Percentiles rank a stretch among this genome's conserved stretches.
phyloP scores from a whole-genome alignment of 257 asterid species.

The Penstemon davidsonii region DNA sequence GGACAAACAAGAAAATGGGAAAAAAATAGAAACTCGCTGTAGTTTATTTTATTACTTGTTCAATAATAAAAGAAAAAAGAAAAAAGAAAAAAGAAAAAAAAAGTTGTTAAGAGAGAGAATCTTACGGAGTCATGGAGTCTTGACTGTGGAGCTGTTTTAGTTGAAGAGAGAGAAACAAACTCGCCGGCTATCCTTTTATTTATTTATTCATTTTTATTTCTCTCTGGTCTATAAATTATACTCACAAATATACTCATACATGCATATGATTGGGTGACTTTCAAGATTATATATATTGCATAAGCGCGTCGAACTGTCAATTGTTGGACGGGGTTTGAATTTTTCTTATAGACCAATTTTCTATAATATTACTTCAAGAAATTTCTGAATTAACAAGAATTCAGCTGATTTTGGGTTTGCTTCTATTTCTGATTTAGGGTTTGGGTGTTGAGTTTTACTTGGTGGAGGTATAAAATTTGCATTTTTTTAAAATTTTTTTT shows the following conservation, averaged over 20 bases:
- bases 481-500: constrained; percentile 18
- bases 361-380: constrained; percentile 26
- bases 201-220: constrained; percentile 5
- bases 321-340: constrained; percentile 28
- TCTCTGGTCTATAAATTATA: constrained; percentile 5
- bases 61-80: background rate
- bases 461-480: constrained; percentile 31
- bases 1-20: background rate
- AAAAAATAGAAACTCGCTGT: background rate
- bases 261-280: constrained; percentile 13
- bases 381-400: constrained; percentile 21
- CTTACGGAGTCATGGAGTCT: constrained; percentile 12
- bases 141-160: constrained; percentile 25
- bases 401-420: constrained; percentile 14
- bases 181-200: constrained; percentile 37
- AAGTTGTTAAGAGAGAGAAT: constrained; percentile 13
- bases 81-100: constrained; percentile 14
- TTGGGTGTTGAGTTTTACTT: background rate
- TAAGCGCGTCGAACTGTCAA: constrained; percentile 84
- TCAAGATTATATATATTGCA: constrained; percentile 9
- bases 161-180: constrained; percentile 31
- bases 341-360: constrained; percentile 40
- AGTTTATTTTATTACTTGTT: background rate
- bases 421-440: constrained; percentile 23
- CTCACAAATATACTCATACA: constrained; percentile 4